These are phyloP conservation scores for Fusarium concolor DNA, from an alignment of 2,329 filamentous ascomycete genomes.

Conservation along the genomic window DNA sequence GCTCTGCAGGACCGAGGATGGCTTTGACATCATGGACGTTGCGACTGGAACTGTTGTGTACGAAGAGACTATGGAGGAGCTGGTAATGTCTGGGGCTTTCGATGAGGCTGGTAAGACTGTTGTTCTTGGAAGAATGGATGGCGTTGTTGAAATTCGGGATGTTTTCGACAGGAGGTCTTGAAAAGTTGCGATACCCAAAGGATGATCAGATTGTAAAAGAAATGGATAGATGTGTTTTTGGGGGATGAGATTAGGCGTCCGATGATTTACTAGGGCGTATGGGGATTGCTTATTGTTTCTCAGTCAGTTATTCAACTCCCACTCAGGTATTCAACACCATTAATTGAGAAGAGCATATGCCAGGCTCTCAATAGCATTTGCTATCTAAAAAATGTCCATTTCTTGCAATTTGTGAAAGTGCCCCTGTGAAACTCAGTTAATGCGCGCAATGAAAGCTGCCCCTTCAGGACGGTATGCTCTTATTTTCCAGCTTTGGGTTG, in stretches of 20 bases:
- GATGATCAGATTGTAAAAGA: constrained; percentile 1
- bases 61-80: constrained; percentile 38
- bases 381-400: not conserved
- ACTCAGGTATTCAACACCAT: constrained; percentile 12
- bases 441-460: too few species aligned
- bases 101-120: constrained; percentile 47
- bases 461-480: too few species aligned
- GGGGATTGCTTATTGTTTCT: not conserved
- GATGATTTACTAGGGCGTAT: not conserved
- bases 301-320: constrained; percentile 6
- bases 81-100: constrained; percentile 54
- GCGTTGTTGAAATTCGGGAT: constrained; percentile 52
- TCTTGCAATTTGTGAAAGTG: not conserved
- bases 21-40: constrained; percentile 56
- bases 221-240: not conserved
- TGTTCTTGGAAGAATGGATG: constrained; percentile 52
- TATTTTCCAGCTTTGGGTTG: not conserved
- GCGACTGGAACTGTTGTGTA: constrained; percentile 50
- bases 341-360: constrained; percentile 20
- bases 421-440: not conserved
- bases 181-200: constrained; percentile 38
- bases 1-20: constrained; percentile 55
- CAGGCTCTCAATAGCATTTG: constrained; percentile 20
- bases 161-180: constrained; percentile 35
- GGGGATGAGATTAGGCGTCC: not conserved